These are phyloP conservation scores for Apiospora koreana DNA, from an alignment of 2,329 filamentous ascomycete genomes.

Conservation along the genomic window DNA sequence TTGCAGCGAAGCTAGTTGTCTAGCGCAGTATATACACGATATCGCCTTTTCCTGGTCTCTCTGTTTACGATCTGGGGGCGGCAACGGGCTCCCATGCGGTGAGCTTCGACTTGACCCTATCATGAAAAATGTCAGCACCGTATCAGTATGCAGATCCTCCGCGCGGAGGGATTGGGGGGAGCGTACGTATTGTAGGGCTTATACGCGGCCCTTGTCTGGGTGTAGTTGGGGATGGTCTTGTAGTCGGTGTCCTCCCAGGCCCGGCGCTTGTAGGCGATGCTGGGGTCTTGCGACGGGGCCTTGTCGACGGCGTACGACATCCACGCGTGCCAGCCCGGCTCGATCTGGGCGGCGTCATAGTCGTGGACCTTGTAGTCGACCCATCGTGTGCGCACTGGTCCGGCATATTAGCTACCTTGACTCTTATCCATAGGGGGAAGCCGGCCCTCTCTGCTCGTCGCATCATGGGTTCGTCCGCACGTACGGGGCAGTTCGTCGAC, in stretches of 20 bases:
- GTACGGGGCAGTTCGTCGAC: slow-evolving; percentile 86
- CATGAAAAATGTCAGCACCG: slow-evolving; percentile 9
- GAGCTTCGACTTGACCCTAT: slow-evolving; percentile 54
- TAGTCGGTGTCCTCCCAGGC: slow-evolving; percentile 74
- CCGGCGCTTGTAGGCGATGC: slow-evolving; percentile 67
- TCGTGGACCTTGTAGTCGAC: slow-evolving; percentile 93
- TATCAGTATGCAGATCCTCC: slow-evolving; percentile 14
- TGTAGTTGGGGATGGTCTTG: slow-evolving; percentile 72
- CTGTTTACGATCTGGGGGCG: slow-evolving; percentile 17
- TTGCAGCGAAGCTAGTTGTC: neutral
- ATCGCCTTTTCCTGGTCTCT: neutral
- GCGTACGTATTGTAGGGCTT: slow-evolving; percentile 95
- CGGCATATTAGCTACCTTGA: neutral
- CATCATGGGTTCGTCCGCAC: slow-evolving; percentile 29
- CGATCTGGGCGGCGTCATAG: slow-evolving; percentile 81
- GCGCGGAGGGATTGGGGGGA: neutral
- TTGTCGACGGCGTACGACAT: slow-evolving; percentile 92
- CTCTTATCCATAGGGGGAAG: neutral
- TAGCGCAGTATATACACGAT: slow-evolving; percentile 10
- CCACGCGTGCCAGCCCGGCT: slow-evolving; percentile 98
- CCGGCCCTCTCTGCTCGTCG: neutral
- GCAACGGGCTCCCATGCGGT: slow-evolving; percentile 49
- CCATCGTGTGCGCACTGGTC: slow-evolving; percentile 88
- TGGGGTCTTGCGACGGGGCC: slow-evolving; percentile 74
- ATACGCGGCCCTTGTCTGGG: slow-evolving; percentile 76